Conservation (phyloP, 306 rosid species). For the Pyrus betulifolia region DNA sequence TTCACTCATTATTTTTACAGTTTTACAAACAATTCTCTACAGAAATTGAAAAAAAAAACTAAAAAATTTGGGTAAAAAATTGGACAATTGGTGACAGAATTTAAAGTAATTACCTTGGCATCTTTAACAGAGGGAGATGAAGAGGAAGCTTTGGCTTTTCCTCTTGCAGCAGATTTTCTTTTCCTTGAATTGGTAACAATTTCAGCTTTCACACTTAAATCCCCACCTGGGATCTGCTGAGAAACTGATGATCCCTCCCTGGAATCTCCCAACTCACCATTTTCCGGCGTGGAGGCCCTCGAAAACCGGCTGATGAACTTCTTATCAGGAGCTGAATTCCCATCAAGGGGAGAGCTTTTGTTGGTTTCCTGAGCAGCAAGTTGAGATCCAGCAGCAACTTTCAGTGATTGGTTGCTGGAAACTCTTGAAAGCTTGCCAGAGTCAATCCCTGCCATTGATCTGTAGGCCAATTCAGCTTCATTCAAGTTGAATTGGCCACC, state of each 20-base stretch:
- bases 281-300: constrained; percentile 43
- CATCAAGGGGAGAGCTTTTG: constrained; percentile 12
- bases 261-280: constrained; percentile 38
- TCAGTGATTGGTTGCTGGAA: constrained; percentile 21
- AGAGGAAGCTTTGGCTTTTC: constrained; percentile 34
- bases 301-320: constrained; percentile 22
- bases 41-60: background rate
- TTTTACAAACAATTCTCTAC: background rate
- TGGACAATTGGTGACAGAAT: background rate
- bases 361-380: constrained; percentile 21
- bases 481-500: constrained; percentile 27
- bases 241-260: constrained; percentile 53
- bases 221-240: constrained; percentile 44
- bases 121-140: constrained; percentile 23
- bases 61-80: background rate
- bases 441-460: constrained; percentile 29
- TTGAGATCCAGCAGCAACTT: constrained; percentile 28
- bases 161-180: constrained; percentile 38
- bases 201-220: constrained; percentile 24
- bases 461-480: constrained; percentile 27
- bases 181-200: constrained; percentile 23
- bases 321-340: constrained; percentile 20
- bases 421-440: constrained; percentile 26
- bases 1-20: background rate
- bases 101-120: constrained; percentile 21